These are phyloP conservation scores for Andrographis paniculata DNA, from an alignment of 305 asterid species.

Conservation along the genomic window DNA sequence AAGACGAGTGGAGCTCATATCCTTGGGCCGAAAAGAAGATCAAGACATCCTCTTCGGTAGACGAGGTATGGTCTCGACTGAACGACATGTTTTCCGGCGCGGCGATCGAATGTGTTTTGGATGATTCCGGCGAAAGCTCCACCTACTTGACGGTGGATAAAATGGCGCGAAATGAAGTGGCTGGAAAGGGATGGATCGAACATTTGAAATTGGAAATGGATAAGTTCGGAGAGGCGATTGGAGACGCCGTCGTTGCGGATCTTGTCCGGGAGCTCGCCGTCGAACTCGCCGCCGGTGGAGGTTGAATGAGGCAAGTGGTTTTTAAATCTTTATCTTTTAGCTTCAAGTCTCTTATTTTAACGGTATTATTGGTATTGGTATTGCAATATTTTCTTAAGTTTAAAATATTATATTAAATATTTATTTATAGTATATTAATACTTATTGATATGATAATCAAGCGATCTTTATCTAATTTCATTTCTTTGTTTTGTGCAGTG, in stretches of 20 bases:
- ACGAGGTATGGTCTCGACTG: conserved; percentile 52
- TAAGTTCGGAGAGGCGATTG: conserved; percentile 42
- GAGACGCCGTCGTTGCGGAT: conserved; percentile 47
- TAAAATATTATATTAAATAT: too few relatives aligned
- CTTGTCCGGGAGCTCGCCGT: conserved; percentile 46
- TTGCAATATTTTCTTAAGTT: too few relatives aligned
- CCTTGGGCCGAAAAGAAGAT: conserved; percentile 19
- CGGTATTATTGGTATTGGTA: too few relatives aligned
- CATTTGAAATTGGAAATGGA: conserved; percentile 42
- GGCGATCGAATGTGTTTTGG: conserved; percentile 25
- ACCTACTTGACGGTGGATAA: conserved; percentile 37
- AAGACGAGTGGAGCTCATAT: conserved; percentile 39
- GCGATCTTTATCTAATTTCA: too few relatives aligned
- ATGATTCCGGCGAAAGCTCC: conserved; percentile 28
- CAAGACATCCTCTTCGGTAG: conserved; percentile 24
- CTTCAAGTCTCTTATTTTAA: too few relatives aligned
- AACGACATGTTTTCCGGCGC: conserved; percentile 37
- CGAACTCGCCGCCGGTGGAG: conserved; percentile 34
- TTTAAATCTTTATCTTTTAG: background rate
- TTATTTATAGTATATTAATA: too few relatives aligned
- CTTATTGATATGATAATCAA: too few relatives aligned
- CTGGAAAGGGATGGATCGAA: conserved; percentile 47
- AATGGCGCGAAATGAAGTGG: conserved; percentile 46
- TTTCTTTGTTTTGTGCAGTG: too few relatives aligned
- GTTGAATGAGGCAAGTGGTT: background rate